Evolutionary conservation across 2,329 filamentous ascomycete species (phyloP).

Genomic region (Paraphaeosphaeria minitans): DNA sequence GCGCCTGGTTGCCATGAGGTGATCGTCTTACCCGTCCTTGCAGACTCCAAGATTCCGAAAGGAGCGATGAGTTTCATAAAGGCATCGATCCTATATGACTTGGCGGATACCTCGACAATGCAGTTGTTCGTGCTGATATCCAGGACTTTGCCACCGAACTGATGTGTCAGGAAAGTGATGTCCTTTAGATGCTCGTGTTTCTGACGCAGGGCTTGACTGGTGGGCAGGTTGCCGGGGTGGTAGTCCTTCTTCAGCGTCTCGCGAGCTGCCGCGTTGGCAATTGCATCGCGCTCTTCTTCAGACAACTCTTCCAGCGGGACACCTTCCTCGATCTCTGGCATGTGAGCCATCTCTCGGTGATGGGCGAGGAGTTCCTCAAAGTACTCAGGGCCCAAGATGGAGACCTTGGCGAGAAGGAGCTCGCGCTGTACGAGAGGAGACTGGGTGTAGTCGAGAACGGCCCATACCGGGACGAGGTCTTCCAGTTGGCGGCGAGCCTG

Average conservation of each 20-base stretch:
- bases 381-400: constrained; percentile 95
- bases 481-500: constrained; percentile 94
- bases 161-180: constrained; percentile 95
- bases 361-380: constrained; percentile 96
- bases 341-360: constrained; percentile 83
- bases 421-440: constrained; percentile 95
- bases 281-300: constrained; percentile 37
- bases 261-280: constrained; percentile 45
- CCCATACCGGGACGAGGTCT: constrained; percentile 97
- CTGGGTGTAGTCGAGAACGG: constrained; percentile 92
- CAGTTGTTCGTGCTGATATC: constrained; percentile 99
- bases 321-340: constrained; percentile 37
- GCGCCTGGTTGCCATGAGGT: constrained; percentile 11
- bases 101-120: constrained; percentile 95
- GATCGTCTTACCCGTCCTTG: constrained; percentile 70
- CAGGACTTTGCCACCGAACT: constrained; percentile 95
- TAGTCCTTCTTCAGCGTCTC: constrained; percentile 66
- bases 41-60: constrained; percentile 96
- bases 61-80: constrained; percentile 95
- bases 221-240: constrained; percentile 84
- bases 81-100: constrained; percentile 90
- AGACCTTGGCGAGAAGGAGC: constrained; percentile 92
- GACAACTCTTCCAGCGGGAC: constrained; percentile 33
- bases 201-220: constrained; percentile 87
- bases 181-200: constrained; percentile 97